Evolutionary conservation across 306 rosid species (phyloP).

Genomic region (Neltuma alba): DNA sequence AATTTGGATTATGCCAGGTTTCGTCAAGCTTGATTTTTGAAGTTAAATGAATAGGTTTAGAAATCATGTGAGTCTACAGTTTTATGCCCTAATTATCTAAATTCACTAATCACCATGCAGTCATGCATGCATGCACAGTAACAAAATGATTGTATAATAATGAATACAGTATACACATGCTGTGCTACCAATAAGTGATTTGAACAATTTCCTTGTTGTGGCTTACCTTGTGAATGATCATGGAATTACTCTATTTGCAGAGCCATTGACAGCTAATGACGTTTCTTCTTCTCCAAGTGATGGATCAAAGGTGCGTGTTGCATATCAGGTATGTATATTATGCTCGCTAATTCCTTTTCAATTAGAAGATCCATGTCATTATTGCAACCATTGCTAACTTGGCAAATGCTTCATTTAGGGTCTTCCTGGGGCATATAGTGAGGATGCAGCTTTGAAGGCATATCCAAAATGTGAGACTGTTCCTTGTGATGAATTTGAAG

Average conservation of each 20-base stretch:
- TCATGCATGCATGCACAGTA: neutral
- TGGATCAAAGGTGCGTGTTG: conserved; percentile 69
- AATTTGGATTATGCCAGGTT: neutral
- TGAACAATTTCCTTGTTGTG: conserved; percentile 1
- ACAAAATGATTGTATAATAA: neutral
- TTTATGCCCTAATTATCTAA: neutral
- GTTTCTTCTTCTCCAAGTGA: conserved; percentile 38
- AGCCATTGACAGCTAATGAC: conserved; percentile 53
- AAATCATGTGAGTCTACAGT: neutral
- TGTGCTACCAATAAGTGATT: conserved; percentile 13
- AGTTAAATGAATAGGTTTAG: neutral
- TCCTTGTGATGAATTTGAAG: conserved; percentile 70
- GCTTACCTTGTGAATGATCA: conserved; percentile 21
- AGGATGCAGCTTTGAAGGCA: conserved; percentile 75
- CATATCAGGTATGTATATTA: conserved; percentile 62
- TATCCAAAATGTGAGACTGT: conserved; percentile 76
- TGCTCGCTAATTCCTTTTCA: conserved; percentile 19
- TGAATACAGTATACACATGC: neutral
- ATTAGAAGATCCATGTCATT: conserved; percentile 17
- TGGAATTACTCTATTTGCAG: conserved; percentile 48
- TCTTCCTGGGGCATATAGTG: conserved; percentile 68
- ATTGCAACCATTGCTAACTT: conserved; percentile 29
- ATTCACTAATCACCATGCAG: neutral
- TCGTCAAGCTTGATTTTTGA: neutral
- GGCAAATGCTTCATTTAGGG: conserved; percentile 51